These are phyloP conservation scores for Lepidium aucheri DNA, from an alignment of 345 rosid species.

Conservation along the genomic window DNA sequence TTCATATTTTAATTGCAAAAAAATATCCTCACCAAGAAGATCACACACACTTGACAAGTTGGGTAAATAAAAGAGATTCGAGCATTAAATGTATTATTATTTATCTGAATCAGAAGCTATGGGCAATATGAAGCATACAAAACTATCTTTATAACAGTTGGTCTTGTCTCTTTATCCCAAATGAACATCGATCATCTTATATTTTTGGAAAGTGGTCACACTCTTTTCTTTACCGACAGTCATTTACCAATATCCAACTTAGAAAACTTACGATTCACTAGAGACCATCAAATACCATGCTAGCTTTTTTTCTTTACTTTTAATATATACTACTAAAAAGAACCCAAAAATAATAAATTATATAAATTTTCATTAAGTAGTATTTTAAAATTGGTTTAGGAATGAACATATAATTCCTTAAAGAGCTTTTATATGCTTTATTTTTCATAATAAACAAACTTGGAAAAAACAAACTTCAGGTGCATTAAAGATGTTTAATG, in stretches of 20 bases:
- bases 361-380: background rate
- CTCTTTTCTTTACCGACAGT: slow-evolving; percentile 7
- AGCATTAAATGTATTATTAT: background rate
- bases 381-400: no score
- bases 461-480: no score
- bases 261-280: no score
- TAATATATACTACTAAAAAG: background rate
- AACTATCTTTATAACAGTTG: background rate
- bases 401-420: no score
- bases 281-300: background rate
- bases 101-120: slow-evolving; percentile 15
- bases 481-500: no score
- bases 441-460: no score
- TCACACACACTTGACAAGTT: slow-evolving; percentile 27
- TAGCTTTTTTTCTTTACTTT: background rate
- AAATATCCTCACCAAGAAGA: slow-evolving; percentile 20
- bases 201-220: slow-evolving; percentile 20
- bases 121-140: slow-evolving; percentile 26
- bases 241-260: no score
- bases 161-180: slow-evolving; percentile 18
- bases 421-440: no score
- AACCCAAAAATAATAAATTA: background rate
- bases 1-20: background rate
- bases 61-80: slow-evolving; percentile 4
- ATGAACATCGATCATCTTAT: slow-evolving; percentile 7